A percentile compares a stretch with the other conserved stretches of the same genome.
Conservation (phyloP, 805 yeast genomes). For the Sugiyamaella lignohabitans region DNA sequence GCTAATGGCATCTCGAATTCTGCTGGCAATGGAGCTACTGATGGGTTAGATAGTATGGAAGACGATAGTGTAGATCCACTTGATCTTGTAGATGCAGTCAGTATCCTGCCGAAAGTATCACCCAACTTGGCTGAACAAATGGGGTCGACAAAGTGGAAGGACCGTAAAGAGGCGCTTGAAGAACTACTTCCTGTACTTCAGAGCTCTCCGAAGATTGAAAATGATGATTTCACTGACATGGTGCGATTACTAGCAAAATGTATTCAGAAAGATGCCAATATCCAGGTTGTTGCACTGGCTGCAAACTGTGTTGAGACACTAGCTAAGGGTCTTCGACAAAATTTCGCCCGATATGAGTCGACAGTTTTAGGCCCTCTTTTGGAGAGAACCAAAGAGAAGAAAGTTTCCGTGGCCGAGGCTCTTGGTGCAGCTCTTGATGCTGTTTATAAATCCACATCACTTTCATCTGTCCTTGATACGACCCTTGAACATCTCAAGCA, state of each 20-base stretch:
- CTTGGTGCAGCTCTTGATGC: constrained; percentile 61
- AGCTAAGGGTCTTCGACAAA: constrained; percentile 56
- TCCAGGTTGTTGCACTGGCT: constrained; percentile 76
- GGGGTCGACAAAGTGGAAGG: constrained; percentile 77
- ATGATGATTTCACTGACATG: constrained; percentile 61
- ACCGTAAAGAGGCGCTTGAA: constrained; percentile 77
- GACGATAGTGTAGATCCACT: constrained; percentile 53
- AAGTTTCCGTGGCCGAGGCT: constrained; percentile 67
- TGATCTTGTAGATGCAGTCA: constrained; percentile 64
- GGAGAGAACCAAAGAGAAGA: constrained; percentile 85
- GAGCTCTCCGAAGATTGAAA: constrained; percentile 45
- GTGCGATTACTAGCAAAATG: constrained; percentile 60
- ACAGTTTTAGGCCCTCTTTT: constrained; percentile 55
- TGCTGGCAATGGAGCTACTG: constrained; percentile 4
- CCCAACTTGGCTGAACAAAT: constrained; percentile 49
- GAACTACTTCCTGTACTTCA: constrained; percentile 38
- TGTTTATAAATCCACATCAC: constrained; percentile 46
- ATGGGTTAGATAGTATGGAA: constrained; percentile 22
- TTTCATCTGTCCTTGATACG: constrained; percentile 53
- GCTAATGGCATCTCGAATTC: constrained; percentile 18
- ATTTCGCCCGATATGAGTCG: constrained; percentile 49
- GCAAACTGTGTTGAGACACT: constrained; percentile 57
- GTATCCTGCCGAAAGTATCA: constrained; percentile 62
- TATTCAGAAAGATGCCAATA: constrained; percentile 73
- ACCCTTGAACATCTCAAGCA: constrained; percentile 55